These are phyloP conservation scores for Myxozyma sirexii DNA, from an alignment of 805 yeast genomes.

Conservation along the genomic window DNA sequence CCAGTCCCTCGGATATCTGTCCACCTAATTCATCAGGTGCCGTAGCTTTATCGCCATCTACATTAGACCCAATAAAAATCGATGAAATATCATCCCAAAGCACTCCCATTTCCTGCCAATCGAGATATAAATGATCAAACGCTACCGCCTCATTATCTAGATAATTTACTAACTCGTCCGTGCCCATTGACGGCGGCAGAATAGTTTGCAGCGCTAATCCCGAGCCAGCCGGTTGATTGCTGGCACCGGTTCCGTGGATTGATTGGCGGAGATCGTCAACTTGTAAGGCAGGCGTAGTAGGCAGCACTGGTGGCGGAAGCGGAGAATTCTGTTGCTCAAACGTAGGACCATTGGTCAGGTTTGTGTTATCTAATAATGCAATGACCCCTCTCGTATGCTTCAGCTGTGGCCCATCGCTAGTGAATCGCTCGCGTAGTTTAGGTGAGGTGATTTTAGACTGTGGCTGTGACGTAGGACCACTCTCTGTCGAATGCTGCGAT, in stretches of 20 bases:
- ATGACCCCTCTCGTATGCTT: constrained; percentile 27
- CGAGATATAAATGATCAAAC: constrained; percentile 32
- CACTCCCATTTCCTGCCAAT: constrained; percentile 32
- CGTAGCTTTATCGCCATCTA: not conserved
- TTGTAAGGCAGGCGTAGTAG: not conserved
- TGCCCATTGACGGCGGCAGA: constrained; percentile 21
- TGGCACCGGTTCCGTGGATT: not conserved
- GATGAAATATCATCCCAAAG: constrained; percentile 32
- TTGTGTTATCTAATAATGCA: constrained; percentile 26
- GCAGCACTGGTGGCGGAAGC: constrained; percentile 14
- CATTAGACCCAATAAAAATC: constrained; percentile 6
- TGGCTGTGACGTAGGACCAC: constrained; percentile 2
- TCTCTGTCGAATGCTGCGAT: constrained; percentile 9
- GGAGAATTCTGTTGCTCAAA: constrained; percentile 28
- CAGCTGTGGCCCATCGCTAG: constrained; percentile 23
- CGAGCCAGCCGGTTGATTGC: not conserved
- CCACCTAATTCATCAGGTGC: constrained; percentile 7
- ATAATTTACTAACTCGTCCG: constrained; percentile 30
- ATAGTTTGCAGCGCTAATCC: not conserved
- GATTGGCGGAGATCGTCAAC: not conserved
- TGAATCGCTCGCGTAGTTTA: constrained; percentile 15
- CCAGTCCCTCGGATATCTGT: not conserved
- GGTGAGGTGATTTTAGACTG: constrained; percentile 23
- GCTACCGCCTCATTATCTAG: constrained; percentile 34
- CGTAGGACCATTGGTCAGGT: constrained; percentile 17